These are phyloP conservation scores for Chenopodium berlandieri DNA, from an alignment of 148 eudicot genomes.

Conservation along the genomic window DNA sequence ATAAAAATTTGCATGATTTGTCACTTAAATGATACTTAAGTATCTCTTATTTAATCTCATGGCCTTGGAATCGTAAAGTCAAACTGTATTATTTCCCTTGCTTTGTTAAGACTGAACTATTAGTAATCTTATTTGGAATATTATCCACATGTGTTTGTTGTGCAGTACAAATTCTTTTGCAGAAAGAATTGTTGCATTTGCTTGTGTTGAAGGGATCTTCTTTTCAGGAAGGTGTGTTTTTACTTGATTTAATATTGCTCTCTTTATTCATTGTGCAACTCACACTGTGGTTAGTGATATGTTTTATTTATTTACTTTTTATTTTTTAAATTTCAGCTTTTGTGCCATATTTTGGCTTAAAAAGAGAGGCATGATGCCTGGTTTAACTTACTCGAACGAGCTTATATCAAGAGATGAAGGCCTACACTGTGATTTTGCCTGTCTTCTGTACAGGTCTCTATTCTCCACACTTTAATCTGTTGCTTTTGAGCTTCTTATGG, in stretches of 20 bases:
- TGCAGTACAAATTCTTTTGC: slow-evolving; percentile 73
- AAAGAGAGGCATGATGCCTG: slow-evolving; percentile 88
- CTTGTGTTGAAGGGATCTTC: slow-evolving; percentile 84
- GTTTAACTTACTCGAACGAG: slow-evolving; percentile 84
- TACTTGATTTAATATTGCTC: background rate
- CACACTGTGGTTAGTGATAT: background rate
- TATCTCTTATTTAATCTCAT: background rate
- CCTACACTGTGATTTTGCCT: slow-evolving; percentile 84
- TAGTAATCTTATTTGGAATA: background rate
- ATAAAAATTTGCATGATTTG: background rate
- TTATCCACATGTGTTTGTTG: background rate
- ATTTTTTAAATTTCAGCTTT: slow-evolving; percentile 45
- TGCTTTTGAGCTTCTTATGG: background rate
- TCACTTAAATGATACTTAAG: background rate
- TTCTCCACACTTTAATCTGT: background rate
- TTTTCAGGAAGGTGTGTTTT: slow-evolving; percentile 72
- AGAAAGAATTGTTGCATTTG: slow-evolving; percentile 82
- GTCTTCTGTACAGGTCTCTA: slow-evolving; percentile 63
- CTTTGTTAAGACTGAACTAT: slow-evolving; percentile 6
- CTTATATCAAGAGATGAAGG: slow-evolving; percentile 91
- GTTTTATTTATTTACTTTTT: too few relatives aligned
- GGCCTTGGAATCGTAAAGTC: background rate
- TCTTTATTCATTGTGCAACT: background rate
- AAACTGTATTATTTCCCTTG: background rate
- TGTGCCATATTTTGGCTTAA: slow-evolving; percentile 91